Evolutionary conservation across 129 eudicot genomes (phyloP), one percentile per base, ranked within the genome.

Genomic region (Scalesia atractyloides): DNA sequence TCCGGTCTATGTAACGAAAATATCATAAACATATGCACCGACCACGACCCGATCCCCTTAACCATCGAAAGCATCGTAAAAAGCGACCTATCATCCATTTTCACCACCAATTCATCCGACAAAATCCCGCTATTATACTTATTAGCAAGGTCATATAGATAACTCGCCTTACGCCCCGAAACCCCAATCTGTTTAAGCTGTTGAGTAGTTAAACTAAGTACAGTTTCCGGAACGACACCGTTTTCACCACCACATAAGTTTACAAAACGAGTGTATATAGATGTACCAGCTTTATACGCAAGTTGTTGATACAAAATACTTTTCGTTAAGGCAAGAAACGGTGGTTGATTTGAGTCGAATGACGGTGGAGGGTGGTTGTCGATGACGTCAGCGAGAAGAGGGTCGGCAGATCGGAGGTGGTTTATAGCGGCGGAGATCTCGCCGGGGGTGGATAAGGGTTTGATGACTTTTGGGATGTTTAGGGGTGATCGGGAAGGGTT

Each of bases 11-110:
- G 94, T 46, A 94, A 80, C 2, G 99, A 88, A 75, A 90, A 90
- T 14, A 94, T 90, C 99, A 94, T 94, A 54, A 94, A 94, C 99
- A 88, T 88, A 75, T 94, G 99, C 4, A 94, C 97, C 4, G 99
- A 94, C 99, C 99, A 94, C 0, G 97, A 88, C 33, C 99, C 99
- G 58, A 94, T 94, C 16, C 99, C 99, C 73, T 90, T 94, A 6
- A 94, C 97, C 97, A 94, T 94, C 0, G 97, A 86, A 11, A 94
- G 78, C 97, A 90, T 88, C 0, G 99, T 88, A 61, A 90, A 94
- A 56, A 94, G 56, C 1, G 93, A 86, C 87, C 88, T 87, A 78
- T 90, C 99, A 49, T 94, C 99, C 99, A 94, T 88, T 37, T 80
- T 90, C 1, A 94, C 88, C 3, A 94, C 83, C 1, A 81, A 59